Base-by-base conservation (phyloP, 495 filamentous ascomycete species). In the Bacidia rubella region DNA sequence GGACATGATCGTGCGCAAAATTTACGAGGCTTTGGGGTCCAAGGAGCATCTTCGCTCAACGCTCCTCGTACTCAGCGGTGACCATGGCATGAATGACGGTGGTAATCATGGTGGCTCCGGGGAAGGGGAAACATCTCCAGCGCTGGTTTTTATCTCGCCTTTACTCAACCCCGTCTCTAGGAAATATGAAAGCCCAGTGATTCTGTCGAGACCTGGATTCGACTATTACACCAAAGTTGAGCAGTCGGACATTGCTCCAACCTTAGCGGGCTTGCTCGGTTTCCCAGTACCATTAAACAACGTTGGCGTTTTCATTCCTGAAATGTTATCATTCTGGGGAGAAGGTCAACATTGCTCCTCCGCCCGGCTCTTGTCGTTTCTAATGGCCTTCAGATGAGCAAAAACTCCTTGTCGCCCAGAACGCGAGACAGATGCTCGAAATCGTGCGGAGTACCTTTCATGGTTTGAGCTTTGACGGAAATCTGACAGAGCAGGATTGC, bases 81-180 rank as follows among this genome's bases (percentile, higher is more conserved):
- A 99, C 62, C 92, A 99, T 63, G 92, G 92, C 19, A 99, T 99
- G 92, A 99, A 96, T 60, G 92, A 97, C 59, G 92, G 88, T 35
- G 92, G 92, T 2, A 97, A 97, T 61, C 92, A 99, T 65, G 92
- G 92, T 11, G 92, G 90, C 5, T 95, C 93, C 19, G 83, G 86
- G 2, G 76, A 85, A 17, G 88, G 93, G 4, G 92, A 99, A 69
- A 97, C 92, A 10, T 95, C 90, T 0, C 81, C 92, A 0, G 92
- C 92, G 12, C 67, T 99, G 39, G 74, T 95, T 25, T 96, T 99
- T 62, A 80, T 95, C 32, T 94, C 90, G 11, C 90, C 93, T 3
- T 89, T 86, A 57, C 71, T 99, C 26, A 75, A 79, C 62, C 54
- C 66, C 0, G 70, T 86, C 26, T 69, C 69, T 23, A 58, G 61